These are phyloP conservation scores for Globisporangium megalacanthum DNA, from an alignment of 352 stramenopile genomes.

Conservation along the genomic window DNA sequence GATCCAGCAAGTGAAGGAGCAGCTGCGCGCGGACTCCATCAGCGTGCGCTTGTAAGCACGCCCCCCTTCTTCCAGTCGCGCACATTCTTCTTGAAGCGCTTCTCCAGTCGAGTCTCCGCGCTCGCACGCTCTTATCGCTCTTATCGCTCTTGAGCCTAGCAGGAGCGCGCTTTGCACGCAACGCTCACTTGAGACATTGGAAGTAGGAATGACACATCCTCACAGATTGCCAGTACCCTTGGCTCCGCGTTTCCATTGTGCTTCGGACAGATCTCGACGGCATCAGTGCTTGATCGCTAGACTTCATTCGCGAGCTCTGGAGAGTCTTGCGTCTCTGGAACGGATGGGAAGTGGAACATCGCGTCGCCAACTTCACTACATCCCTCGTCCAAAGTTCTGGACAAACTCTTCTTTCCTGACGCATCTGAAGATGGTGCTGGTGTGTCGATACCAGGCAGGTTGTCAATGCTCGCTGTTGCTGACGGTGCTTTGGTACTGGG, in stretches of 20 bases:
- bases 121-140: not conserved
- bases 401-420: conserved; percentile 1
- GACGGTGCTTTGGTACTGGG: not conserved
- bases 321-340: not conserved
- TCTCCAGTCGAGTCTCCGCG: not conserved
- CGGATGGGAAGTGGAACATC: conserved; percentile 24
- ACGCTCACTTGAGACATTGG: too few species aligned
- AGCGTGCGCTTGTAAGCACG: conserved; percentile 54
- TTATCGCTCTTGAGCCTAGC: too few species aligned
- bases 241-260: too few species aligned
- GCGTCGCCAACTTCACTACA: conserved; percentile 5
- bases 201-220: too few species aligned
- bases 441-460: not conserved
- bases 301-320: not conserved
- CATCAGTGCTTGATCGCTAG: not conserved
- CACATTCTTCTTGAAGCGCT: not conserved
- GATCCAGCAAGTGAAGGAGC: conserved; percentile 93
- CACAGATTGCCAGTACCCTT: not conserved
- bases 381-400: not conserved
- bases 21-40: conserved; percentile 74
- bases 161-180: too few species aligned
- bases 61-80: not conserved
- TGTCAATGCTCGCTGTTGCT: not conserved
- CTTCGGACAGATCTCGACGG: too few species aligned
- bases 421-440: not conserved